These are phyloP conservation scores for Solanum hybrid DNA, from an alignment of 305 asterid genomes.

Conservation along the genomic window DNA sequence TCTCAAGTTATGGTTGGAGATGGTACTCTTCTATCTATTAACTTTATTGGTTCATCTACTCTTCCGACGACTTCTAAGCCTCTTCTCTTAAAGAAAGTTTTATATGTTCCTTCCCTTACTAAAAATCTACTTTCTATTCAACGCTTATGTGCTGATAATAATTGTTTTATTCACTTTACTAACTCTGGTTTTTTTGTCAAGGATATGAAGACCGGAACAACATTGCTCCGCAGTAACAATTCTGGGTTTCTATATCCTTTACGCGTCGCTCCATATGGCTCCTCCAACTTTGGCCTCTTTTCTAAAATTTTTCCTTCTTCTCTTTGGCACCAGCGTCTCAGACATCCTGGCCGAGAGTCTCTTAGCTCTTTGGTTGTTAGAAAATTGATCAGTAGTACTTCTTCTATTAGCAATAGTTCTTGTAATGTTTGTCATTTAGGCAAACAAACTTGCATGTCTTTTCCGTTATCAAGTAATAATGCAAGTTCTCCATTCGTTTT, in stretches of 20 bases:
- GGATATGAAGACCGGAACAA: background rate
- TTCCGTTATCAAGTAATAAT: too few relatives aligned
- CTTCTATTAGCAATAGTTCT: background rate
- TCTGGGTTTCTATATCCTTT: background rate
- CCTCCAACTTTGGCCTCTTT: background rate
- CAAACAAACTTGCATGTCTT: background rate
- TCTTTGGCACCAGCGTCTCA: background rate
- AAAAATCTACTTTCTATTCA: background rate
- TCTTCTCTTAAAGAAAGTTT: background rate
- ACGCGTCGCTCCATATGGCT: background rate
- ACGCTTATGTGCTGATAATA: background rate
- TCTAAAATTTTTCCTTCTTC: background rate
- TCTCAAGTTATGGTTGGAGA: background rate
- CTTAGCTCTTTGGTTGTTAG: background rate
- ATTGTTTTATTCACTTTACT: background rate
- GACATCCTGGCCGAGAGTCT: background rate
- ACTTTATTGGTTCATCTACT: background rate
- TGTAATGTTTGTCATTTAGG: background rate
- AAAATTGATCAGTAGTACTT: background rate
- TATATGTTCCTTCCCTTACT: background rate
- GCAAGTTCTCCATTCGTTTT: too few relatives aligned
- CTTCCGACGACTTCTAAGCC: background rate
- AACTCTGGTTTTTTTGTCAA: background rate
- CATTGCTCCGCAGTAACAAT: background rate
- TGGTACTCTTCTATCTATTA: background rate